Conservation (phyloP, 345 rosid species). For the Pistacia vera region DNA sequence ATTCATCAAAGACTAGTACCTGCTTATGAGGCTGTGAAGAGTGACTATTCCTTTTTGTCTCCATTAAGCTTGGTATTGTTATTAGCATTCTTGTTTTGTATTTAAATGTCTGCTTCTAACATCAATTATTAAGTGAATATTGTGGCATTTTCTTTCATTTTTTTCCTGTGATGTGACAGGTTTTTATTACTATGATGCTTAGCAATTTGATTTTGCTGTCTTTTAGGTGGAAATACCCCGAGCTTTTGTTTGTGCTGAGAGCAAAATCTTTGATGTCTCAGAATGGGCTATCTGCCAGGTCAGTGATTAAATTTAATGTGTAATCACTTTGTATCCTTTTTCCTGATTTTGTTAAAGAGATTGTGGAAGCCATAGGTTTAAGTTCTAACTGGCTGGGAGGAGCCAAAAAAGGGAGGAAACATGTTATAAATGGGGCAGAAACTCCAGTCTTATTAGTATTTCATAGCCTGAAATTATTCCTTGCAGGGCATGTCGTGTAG, state of each 20-base stretch:
- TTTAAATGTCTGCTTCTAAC: not conserved
- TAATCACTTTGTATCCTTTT: not conserved
- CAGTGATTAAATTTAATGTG: constrained; percentile 17
- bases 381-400: not conserved
- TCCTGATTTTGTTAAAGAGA: not conserved
- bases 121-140: not conserved
- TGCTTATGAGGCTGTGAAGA: not conserved
- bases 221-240: constrained; percentile 90
- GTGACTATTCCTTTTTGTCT: not conserved
- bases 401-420: not conserved
- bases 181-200: constrained; percentile 16
- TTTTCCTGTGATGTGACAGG: constrained; percentile 7
- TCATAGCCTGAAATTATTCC: constrained; percentile 1
- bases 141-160: constrained; percentile 4
- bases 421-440: not conserved
- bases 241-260: constrained; percentile 98
- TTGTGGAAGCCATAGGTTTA: not conserved
- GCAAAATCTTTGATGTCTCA: constrained; percentile 97
- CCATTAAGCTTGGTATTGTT: not conserved
- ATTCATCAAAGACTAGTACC: not conserved
- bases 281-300: constrained; percentile 99
- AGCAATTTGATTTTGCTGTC: constrained; percentile 22
- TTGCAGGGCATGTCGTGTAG: constrained; percentile 94
- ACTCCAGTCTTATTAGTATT: not conserved
- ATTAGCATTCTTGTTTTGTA: constrained; percentile 1